phyloP scores from a whole-genome alignment of 2,329 filamentous ascomycete genomes.

The Microdochium nivale region DNA sequence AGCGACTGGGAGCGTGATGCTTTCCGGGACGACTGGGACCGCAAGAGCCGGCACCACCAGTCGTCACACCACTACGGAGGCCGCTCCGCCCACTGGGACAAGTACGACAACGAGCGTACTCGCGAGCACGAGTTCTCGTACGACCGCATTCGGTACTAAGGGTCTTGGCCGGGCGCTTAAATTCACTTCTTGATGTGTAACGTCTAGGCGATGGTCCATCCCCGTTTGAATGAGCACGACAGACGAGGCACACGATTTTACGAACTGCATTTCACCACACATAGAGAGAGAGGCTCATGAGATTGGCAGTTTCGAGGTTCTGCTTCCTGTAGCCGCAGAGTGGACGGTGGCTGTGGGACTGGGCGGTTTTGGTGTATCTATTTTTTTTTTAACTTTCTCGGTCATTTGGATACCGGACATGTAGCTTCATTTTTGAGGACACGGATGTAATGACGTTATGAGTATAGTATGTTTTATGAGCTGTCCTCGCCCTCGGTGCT shows the following conservation, averaged over 20 bases:
- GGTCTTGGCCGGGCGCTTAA: too few relatives aligned
- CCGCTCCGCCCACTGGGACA: conserved; percentile 21
- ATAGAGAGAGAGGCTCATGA: background rate
- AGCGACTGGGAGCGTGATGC: conserved; percentile 50
- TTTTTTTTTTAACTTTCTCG: too few relatives aligned
- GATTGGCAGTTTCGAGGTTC: background rate
- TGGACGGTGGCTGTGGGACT: too few relatives aligned
- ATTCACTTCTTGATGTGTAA: too few relatives aligned
- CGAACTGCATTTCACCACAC: background rate
- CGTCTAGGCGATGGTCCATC: background rate
- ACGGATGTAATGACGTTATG: too few relatives aligned
- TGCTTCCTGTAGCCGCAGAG: background rate
- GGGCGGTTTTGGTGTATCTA: too few relatives aligned
- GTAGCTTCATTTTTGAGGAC: too few relatives aligned
- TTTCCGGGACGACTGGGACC: conserved; percentile 39
- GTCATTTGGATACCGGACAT: too few relatives aligned
- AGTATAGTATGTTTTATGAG: too few relatives aligned
- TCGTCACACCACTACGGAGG: background rate
- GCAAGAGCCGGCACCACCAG: conserved; percentile 22
- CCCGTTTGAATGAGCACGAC: background rate
- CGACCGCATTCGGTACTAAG: conserved; percentile 29
- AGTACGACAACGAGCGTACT: conserved; percentile 53
- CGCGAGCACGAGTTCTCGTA: conserved; percentile 62
- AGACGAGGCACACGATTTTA: background rate
- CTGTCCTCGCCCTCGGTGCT: too few relatives aligned